Base-by-base conservation (phyloP, 2,329 filamentous ascomycete species). In the Phyllosticta paracitricarpa region DNA sequence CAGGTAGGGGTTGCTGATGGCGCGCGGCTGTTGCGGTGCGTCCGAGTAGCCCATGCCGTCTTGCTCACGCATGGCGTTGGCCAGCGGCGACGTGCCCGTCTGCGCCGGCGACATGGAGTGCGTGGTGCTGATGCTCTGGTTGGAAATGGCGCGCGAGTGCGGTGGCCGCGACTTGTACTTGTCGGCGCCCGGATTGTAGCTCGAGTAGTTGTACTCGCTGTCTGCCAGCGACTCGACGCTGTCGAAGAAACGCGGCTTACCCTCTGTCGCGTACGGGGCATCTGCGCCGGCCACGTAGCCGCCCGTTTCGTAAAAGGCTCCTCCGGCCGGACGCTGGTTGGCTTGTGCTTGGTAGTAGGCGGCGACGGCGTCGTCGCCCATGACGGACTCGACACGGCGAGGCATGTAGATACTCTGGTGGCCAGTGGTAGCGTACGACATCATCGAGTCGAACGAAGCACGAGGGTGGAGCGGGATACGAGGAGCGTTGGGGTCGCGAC, bases 291-390 rank as follows among this genome's bases (percentile, higher is more conserved):
- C 52, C 3, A 25, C 10, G 22, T 25, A 25, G 40, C 40, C 40
- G 30, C 68, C 66, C 40, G 72, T 66, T 61, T 75, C 72, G 63
- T 71, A 75, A 66, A 70, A 75, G 19, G 76, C 76, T 33, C 77
- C 78, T 61, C 77, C 77, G 12, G 76, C 74, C 24, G 76, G 76
- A 62, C 71, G 71, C 64, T 79, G 75, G 35, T 70, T 68, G 60
- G 76, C 68, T 69, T 88, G 88, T 1, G 86, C 85, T 68, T 89
- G 82, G 67, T 85, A 82, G 70, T 91, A 89, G 68, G 90, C 88
- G 65, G 81, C 82, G 40, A 84, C 82, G 69, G 93, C 89, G 71
- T 94, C 89, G 6, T 88, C 85, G 64, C 84, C 84, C 83, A 95
- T 89, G 68, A 93, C 84, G 68, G 82, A 88, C 67, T 92, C 88